These are phyloP conservation scores for Trichoderma oligosporum DNA, from an alignment of 2,329 filamentous ascomycete species.

Conservation along the genomic window DNA sequence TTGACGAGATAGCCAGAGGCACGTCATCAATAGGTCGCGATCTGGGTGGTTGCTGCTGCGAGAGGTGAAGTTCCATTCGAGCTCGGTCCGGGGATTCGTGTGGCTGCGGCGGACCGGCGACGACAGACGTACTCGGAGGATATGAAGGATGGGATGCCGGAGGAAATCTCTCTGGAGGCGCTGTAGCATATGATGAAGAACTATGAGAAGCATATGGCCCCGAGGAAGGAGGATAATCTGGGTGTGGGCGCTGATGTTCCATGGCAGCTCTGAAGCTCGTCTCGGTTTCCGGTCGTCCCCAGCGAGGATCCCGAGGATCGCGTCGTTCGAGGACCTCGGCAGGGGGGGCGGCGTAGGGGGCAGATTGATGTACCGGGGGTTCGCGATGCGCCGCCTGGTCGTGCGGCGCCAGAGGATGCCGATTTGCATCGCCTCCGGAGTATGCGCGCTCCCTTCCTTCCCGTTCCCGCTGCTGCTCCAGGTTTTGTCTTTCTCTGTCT, in stretches of 20 bases:
- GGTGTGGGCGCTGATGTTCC: conserved; percentile 42
- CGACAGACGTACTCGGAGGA: conserved; percentile 24
- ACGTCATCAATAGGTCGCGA: conserved; percentile 45
- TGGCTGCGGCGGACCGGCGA: conserved; percentile 30
- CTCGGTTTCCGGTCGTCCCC: conserved; percentile 33
- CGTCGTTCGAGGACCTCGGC: conserved; percentile 39
- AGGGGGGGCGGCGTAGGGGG: conserved; percentile 42
- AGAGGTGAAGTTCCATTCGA: conserved; percentile 39
- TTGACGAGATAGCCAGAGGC: conserved; percentile 45
- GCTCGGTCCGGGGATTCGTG: conserved; percentile 53
- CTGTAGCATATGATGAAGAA: conserved; percentile 29
- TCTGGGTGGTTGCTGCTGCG: conserved; percentile 34
- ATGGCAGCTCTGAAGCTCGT: conserved; percentile 33
- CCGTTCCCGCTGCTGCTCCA: conserved; percentile 37
- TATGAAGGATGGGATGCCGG: conserved; percentile 34
- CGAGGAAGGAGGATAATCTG: conserved; percentile 46
- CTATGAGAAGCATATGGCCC: conserved; percentile 36
- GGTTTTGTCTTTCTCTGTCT: conserved; percentile 45
- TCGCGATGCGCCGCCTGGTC: conserved; percentile 42
- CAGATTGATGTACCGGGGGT: conserved; percentile 42
- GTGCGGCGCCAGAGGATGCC: conserved; percentile 37
- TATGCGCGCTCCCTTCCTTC: conserved; percentile 47
- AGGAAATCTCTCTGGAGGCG: conserved; percentile 34
- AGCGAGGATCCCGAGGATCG: conserved; percentile 34
- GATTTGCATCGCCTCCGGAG: conserved; percentile 46